Conservation (phyloP, 768 basidiomycete genomes). For the Mycena latifolia region DNA sequence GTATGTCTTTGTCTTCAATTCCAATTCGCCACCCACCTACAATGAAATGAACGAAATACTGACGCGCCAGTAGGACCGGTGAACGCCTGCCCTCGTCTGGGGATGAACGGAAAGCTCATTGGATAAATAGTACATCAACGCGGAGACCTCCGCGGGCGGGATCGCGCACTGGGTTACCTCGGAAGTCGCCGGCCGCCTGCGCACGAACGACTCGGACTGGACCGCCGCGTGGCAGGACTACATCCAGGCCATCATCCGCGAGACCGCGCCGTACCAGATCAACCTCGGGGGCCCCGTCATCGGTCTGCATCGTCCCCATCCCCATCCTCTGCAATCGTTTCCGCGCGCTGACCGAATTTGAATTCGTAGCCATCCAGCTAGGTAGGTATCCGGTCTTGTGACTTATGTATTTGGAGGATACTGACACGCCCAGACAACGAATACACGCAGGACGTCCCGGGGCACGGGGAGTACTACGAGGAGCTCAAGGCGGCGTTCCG, state of each 20-base stretch:
- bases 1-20: constrained; percentile 46
- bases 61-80: constrained; percentile 50
- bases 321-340: too few relatives aligned
- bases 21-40: too few relatives aligned
- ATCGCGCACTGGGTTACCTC: constrained; percentile 78
- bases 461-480: constrained; percentile 68
- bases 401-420: neutral
- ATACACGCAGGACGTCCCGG: constrained; percentile 65
- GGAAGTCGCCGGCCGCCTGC: constrained; percentile 72
- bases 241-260: constrained; percentile 72
- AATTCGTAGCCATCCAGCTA: constrained; percentile 24
- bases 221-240: constrained; percentile 79
- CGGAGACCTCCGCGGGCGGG: constrained; percentile 85
- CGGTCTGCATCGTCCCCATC: constrained; percentile 55
- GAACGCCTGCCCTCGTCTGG: neutral
- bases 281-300: constrained; percentile 83
- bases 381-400: constrained; percentile 6
- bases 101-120: neutral
- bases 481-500: constrained; percentile 70
- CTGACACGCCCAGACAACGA: constrained; percentile 72
- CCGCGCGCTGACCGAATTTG: too few relatives aligned
- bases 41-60: neutral
- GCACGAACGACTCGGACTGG: constrained; percentile 83
- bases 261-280: constrained; percentile 75
- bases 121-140: constrained; percentile 72